Evolutionary conservation across 495 filamentous ascomycete species (phyloP).

Genomic region (Penicillium cinerascens): DNA sequence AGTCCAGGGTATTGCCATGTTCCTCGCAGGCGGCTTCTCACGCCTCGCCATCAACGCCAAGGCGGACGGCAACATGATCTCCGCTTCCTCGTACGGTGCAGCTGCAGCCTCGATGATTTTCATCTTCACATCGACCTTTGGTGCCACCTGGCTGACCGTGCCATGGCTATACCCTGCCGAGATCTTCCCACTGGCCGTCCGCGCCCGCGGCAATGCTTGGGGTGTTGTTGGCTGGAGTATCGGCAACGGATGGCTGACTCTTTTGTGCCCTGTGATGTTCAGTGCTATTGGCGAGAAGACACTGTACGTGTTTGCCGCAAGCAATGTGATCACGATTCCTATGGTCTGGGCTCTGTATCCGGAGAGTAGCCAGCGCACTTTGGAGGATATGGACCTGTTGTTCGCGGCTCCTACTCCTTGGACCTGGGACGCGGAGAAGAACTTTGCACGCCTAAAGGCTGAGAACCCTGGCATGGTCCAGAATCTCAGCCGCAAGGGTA

Average conservation of each 20-base stretch:
- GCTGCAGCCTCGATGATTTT: conserved; percentile 67
- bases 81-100: conserved; percentile 53
- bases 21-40: conserved; percentile 55
- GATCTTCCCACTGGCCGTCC: conserved; percentile 66
- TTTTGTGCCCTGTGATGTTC: conserved; percentile 65
- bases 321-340: conserved; percentile 59
- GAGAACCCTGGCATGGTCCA: conserved; percentile 50
- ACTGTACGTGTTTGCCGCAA: conserved; percentile 62
- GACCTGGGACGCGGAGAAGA: conserved; percentile 64
- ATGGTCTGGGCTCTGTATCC: conserved; percentile 70
- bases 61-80: conserved; percentile 37
- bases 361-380: conserved; percentile 63
- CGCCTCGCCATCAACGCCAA: conserved; percentile 50
- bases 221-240: conserved; percentile 72
- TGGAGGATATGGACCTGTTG: conserved; percentile 67
- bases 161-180: conserved; percentile 71
- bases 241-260: conserved; percentile 64
- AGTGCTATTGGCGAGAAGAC: conserved; percentile 60
- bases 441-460: conserved; percentile 50
- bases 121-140: conserved; percentile 65
- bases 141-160: conserved; percentile 69
- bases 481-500: conserved; percentile 42
- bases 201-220: conserved; percentile 71
- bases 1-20: conserved; percentile 60
- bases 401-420: conserved; percentile 59